Percentiles rank a stretch among this genome's conserved stretches.
These are phyloP conservation scores for Fomitopsis pinicola DNA, from an alignment of 1,284 basidiomycete genomes.

Conservation along the genomic window DNA sequence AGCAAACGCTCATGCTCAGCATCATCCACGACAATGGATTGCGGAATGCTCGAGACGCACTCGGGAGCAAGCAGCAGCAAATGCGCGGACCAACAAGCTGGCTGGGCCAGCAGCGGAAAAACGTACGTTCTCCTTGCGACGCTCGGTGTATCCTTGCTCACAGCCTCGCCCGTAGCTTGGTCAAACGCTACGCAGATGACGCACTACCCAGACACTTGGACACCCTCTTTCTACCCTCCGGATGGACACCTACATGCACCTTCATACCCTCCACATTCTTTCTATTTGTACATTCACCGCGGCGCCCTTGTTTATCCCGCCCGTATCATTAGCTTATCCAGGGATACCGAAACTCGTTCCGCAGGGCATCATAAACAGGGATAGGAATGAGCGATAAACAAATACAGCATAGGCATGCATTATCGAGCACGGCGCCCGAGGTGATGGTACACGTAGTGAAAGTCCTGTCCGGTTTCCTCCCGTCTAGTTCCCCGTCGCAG, in stretches of 20 bases:
- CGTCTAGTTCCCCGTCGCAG: background rate
- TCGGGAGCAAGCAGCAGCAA: slow-evolving; percentile 36
- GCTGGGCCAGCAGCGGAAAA: slow-evolving; percentile 56
- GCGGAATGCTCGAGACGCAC: slow-evolving; percentile 51
- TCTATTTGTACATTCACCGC: background rate
- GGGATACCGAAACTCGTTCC: background rate
- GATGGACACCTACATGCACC: background rate
- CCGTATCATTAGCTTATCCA: background rate
- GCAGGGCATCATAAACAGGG: slow-evolving; percentile 27
- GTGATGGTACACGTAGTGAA: slow-evolving; percentile 6
- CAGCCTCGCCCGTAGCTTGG: slow-evolving; percentile 32
- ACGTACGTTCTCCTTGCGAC: slow-evolving; percentile 30
- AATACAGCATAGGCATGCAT: slow-evolving; percentile 10
- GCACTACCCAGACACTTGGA: background rate
- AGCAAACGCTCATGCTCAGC: slow-evolving; percentile 79
- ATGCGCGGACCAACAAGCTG: slow-evolving; percentile 48
- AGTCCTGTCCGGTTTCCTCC: slow-evolving; percentile 3
- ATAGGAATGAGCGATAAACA: slow-evolving; percentile 34
- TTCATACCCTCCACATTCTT: slow-evolving; percentile 1
- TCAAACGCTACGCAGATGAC: slow-evolving; percentile 29
- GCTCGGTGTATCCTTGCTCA: background rate
- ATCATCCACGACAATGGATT: slow-evolving; percentile 71
- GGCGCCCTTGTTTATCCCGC: background rate
- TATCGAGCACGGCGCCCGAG: slow-evolving; percentile 1
- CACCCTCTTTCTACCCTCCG: background rate